These are phyloP conservation scores for Xylariaceae sp. DNA, from an alignment of 2,329 filamentous ascomycete genomes.

Conservation along the genomic window DNA sequence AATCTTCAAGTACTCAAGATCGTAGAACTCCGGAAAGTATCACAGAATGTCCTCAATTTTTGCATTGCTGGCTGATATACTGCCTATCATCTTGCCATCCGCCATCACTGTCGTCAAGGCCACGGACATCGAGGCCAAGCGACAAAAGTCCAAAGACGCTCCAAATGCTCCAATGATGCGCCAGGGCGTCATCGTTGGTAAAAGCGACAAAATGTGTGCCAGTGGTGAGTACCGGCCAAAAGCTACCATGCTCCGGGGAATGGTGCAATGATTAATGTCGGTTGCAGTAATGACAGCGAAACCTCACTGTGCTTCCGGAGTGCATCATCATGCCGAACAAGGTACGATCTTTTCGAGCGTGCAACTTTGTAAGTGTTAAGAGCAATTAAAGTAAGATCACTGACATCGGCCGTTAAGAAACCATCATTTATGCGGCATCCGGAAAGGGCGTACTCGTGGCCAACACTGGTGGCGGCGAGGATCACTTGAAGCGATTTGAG, in stretches of 20 bases:
- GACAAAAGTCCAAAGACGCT: constrained; percentile 26
- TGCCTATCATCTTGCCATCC: too few species aligned
- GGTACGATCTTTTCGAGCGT: constrained; percentile 37
- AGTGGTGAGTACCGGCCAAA: constrained; percentile 44
- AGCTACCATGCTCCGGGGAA: neutral
- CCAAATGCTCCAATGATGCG: constrained; percentile 34
- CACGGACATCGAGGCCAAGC: constrained; percentile 39
- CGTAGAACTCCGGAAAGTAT: neutral
- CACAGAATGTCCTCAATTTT: neutral
- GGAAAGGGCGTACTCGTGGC: constrained; percentile 58
- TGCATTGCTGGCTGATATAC: neutral
- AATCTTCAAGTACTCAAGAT: too few species aligned
- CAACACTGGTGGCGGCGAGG: constrained; percentile 49
- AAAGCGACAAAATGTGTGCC: constrained; percentile 61
- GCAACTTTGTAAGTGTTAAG: neutral
- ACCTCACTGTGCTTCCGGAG: constrained; percentile 54
- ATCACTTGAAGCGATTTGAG: constrained; percentile 47
- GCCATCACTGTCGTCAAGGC: constrained; percentile 53
- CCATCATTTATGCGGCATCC: constrained; percentile 60
- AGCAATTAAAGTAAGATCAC: neutral
- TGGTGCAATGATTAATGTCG: constrained; percentile 20
- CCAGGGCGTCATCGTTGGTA: constrained; percentile 55
- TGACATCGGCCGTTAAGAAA: constrained; percentile 43
- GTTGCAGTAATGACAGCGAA: constrained; percentile 55
- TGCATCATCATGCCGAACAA: constrained; percentile 67